Percentiles rank a stretch among this genome's conserved stretches.
phyloP scores from a whole-genome alignment of 352 stramenopile species.

The Globisporangium viniferum region DNA sequence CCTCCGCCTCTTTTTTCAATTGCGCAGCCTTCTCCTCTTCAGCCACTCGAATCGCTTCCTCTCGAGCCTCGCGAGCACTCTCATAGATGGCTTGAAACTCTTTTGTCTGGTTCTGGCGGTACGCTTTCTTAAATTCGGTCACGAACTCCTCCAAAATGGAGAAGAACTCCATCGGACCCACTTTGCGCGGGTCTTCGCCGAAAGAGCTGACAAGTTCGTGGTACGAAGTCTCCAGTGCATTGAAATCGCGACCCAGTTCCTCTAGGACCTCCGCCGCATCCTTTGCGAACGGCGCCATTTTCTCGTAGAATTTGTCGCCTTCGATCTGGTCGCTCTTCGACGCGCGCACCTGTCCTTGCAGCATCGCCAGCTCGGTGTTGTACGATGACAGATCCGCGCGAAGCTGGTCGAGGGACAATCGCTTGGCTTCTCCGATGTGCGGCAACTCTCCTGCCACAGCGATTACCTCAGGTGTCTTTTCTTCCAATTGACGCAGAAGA shows the following conservation, averaged over 20 bases:
- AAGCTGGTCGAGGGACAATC: conserved; percentile 79
- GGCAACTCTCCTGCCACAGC: conserved; percentile 75
- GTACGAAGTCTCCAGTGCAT: conserved; percentile 64
- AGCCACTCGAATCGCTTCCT: conserved; percentile 34
- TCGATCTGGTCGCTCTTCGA: conserved; percentile 75
- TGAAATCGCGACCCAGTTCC: conserved; percentile 77
- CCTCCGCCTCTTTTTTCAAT: conserved; percentile 46
- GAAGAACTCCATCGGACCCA: conserved; percentile 84
- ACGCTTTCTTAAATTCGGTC: conserved; percentile 86
- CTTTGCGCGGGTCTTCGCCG: conserved; percentile 77
- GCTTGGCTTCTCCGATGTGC: conserved; percentile 74
- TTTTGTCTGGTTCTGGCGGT: conserved; percentile 86
- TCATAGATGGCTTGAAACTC: conserved; percentile 81
- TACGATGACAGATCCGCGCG: conserved; percentile 77
- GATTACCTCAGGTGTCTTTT: conserved; percentile 72
- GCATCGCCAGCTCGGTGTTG: conserved; percentile 81
- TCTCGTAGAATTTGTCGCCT: conserved; percentile 75
- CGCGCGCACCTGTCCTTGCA: conserved; percentile 78
- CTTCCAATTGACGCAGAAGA: conserved; percentile 71
- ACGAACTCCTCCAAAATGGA: conserved; percentile 81
- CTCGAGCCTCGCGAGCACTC: conserved; percentile 43
- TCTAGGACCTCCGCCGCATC: conserved; percentile 80
- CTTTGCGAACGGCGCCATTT: conserved; percentile 78
- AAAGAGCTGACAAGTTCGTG: conserved; percentile 81
- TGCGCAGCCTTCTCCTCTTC: conserved; percentile 49